These are phyloP conservation scores for Talaromyces sp. DNA, from an alignment of 2,329 filamentous ascomycete genomes.

Conservation along the genomic window DNA sequence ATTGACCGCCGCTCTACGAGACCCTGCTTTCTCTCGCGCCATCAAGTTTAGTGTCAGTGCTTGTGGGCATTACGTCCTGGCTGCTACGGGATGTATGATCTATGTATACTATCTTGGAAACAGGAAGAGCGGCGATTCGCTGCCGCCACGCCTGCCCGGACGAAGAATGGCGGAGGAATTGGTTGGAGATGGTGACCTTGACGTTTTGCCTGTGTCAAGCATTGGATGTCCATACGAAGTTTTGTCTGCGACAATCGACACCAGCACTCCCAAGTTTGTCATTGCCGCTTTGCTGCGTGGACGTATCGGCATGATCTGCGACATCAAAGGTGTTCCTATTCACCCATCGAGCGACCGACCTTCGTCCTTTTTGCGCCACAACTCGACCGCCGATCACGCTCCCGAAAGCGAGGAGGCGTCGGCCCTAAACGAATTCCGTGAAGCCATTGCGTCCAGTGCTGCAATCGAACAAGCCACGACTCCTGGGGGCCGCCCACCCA, in stretches of 20 bases:
- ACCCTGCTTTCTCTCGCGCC: constrained; percentile 10
- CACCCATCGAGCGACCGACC: constrained; percentile 13
- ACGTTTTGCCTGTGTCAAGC: constrained; percentile 43
- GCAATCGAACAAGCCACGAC: constrained; percentile 1
- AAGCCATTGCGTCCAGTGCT: constrained; percentile 10
- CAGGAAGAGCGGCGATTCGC: constrained; percentile 10
- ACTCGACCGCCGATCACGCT: neutral
- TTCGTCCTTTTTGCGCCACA: neutral
- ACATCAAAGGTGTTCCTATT: constrained; percentile 34
- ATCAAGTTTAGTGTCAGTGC: constrained; percentile 49
- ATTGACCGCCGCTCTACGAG: constrained; percentile 20
- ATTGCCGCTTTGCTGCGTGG: constrained; percentile 56
- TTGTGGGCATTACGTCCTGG: constrained; percentile 54
- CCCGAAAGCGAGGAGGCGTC: neutral
- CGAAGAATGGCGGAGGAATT: constrained; percentile 13
- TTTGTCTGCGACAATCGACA: constrained; percentile 58
- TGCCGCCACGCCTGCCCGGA: neutral
- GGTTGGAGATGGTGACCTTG: constrained; percentile 23
- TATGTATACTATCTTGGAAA: constrained; percentile 49
- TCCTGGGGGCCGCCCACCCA: constrained; percentile 10
- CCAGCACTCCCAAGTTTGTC: constrained; percentile 48
- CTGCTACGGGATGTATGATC: constrained; percentile 49
- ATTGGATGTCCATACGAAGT: constrained; percentile 54
- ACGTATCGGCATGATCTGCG: constrained; percentile 56
- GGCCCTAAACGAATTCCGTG: constrained; percentile 8